Percentiles rank a stretch among this genome's conserved stretches.
Evolutionary conservation across 139 green algal species (phyloP).

Genomic region (Chlorella sp.): DNA sequence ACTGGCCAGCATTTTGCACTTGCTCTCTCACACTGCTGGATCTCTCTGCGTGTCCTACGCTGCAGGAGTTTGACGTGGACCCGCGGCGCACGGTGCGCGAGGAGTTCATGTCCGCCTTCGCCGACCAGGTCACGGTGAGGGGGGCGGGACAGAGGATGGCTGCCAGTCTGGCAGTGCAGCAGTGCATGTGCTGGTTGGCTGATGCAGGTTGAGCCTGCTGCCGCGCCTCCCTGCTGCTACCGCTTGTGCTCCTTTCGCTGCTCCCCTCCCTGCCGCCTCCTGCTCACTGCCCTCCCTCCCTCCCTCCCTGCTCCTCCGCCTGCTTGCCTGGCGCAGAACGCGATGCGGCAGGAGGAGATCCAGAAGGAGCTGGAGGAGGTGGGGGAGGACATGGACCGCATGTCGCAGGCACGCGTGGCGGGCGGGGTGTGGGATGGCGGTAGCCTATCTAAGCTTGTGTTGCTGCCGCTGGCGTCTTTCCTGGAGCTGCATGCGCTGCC

Average conservation of each 20-base stretch:
- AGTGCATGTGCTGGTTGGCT: too few species aligned
- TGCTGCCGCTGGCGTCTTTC: too few species aligned
- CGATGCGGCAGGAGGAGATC: constrained; percentile 78
- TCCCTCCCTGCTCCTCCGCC: too few species aligned
- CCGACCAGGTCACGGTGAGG: constrained; percentile 75
- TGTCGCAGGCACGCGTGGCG: constrained; percentile 83
- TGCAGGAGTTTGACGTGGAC: constrained; percentile 97
- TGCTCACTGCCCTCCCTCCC: background rate
- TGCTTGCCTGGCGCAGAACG: constrained; percentile 39
- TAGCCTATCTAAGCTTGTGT: too few species aligned
- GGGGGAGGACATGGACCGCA: constrained; percentile 93
- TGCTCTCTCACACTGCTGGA: background rate
- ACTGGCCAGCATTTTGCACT: too few species aligned
- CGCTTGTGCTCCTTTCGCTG: background rate
- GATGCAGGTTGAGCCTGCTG: too few species aligned
- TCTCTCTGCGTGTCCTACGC: background rate
- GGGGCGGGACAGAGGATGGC: background rate
- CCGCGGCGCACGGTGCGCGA: constrained; percentile 92
- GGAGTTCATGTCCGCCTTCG: constrained; percentile 94
- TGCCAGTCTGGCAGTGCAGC: too few species aligned
- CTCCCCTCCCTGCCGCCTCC: background rate
- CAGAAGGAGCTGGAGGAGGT: constrained; percentile 85
- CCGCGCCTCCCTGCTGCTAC: background rate
- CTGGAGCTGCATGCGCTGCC: too few species aligned
- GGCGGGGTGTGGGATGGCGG: too few species aligned